A percentile compares a stretch with the other conserved stretches of the same genome.
These are phyloP conservation scores for Saccharomyces hybrid DNA, from an alignment of 1,139 yeast species.

Conservation along the genomic window DNA sequence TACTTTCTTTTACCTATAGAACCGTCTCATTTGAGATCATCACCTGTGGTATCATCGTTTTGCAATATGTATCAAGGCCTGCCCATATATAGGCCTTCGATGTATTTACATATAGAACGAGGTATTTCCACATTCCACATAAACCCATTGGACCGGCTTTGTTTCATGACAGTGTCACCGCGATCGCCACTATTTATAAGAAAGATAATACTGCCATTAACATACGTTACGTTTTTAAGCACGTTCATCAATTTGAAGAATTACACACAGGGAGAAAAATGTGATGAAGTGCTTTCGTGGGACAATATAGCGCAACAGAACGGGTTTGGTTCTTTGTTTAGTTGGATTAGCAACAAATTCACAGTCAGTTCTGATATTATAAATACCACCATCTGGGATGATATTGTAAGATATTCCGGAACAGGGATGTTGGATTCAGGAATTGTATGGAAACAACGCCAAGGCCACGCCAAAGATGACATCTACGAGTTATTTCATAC, in stretches of 20 bases:
- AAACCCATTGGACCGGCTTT: conserved; percentile 24
- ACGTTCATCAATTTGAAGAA: conserved; percentile 13
- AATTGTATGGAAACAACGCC: conserved; percentile 24
- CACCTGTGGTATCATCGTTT: not conserved
- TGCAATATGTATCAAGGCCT: conserved; percentile 6
- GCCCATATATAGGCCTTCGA: conserved; percentile 19
- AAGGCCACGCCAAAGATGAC: conserved; percentile 15
- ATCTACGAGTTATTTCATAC: conserved; percentile 14
- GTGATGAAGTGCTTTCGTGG: conserved; percentile 14
- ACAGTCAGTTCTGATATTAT: conserved; percentile 10
- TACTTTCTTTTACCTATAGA: conserved; percentile 21
- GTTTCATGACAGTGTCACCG: conserved; percentile 20
- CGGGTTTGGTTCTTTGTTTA: conserved; percentile 12
- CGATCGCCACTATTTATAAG: conserved; percentile 19
- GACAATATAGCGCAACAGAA: conserved; percentile 11
- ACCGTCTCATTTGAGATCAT: conserved; percentile 7
- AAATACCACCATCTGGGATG: conserved; percentile 12
- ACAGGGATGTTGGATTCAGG: conserved; percentile 15
- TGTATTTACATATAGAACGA: conserved; percentile 16
- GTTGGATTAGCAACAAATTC: conserved; percentile 14
- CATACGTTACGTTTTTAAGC: conserved; percentile 17
- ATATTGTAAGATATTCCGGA: conserved; percentile 13
- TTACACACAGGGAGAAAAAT: conserved; percentile 8
- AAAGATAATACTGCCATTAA: conserved; percentile 20
- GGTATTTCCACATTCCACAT: conserved; percentile 21